Evolutionary conservation across 1,139 yeast genomes (phyloP).

Genomic region (Candida labiduridarum): DNA sequence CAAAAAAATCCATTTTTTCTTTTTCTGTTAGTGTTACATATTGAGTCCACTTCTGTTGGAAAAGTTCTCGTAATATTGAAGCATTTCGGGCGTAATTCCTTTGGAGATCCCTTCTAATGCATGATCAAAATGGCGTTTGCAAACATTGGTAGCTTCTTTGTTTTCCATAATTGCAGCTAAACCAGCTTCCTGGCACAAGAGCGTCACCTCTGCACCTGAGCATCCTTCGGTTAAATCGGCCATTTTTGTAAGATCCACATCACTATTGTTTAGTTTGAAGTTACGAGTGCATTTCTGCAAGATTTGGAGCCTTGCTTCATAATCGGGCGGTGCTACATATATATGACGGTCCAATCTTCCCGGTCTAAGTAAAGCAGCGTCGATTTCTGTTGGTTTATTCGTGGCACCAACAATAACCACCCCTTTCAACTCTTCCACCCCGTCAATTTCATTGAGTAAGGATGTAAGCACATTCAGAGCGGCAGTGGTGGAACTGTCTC

Average conservation of each 20-base stretch:
- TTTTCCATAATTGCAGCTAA: constrained; percentile 86
- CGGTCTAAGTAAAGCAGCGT: constrained; percentile 88
- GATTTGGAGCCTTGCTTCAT: constrained; percentile 75
- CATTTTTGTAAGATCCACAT: constrained; percentile 47
- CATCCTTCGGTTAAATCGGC: constrained; percentile 82
- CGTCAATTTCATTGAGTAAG: constrained; percentile 89
- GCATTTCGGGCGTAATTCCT: constrained; percentile 85
- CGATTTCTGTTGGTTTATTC: constrained; percentile 90
- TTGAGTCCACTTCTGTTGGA: constrained; percentile 47
- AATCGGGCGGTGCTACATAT: constrained; percentile 90
- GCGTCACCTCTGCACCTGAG: constrained; percentile 94
- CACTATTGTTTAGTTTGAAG: constrained; percentile 48
- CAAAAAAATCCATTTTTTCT: not conserved
- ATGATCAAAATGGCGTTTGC: constrained; percentile 64
- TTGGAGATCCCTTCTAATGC: constrained; percentile 69
- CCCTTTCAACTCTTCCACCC: constrained; percentile 91
- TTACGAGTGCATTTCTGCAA: constrained; percentile 65
- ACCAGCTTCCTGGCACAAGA: constrained; percentile 94
- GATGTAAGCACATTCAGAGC: constrained; percentile 88
- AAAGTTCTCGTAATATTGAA: constrained; percentile 71
- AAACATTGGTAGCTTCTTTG: constrained; percentile 54
- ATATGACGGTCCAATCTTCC: constrained; percentile 92
- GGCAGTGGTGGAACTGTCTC: constrained; percentile 65
- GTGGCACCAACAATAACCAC: constrained; percentile 96
- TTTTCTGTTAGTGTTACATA: constrained; percentile 18